Conservation (phyloP, 2,329 filamentous ascomycete species). For the Xylaria digitata region DNA sequence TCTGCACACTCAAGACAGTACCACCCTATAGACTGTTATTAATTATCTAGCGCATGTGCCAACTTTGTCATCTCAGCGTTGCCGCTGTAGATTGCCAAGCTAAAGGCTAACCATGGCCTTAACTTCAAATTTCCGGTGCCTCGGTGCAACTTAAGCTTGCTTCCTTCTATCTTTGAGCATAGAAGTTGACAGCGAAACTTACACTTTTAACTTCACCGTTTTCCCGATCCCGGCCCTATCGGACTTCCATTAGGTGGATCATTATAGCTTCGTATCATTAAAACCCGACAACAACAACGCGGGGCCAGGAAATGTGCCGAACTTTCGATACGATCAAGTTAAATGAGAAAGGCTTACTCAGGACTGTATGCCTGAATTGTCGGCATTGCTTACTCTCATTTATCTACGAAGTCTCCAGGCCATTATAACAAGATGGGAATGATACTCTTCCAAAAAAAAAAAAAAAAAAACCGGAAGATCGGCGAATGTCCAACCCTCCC, state of each 20-base stretch:
- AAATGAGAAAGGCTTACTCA: no score
- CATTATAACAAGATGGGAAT: not conserved
- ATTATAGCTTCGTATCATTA: not conserved
- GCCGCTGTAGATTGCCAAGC: not conserved
- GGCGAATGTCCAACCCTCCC: not conserved
- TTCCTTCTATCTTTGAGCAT: not conserved
- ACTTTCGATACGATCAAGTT: not conserved
- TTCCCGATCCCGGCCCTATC: not conserved
- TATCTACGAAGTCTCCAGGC: not conserved
- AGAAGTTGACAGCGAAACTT: not conserved
- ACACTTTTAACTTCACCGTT: not conserved
- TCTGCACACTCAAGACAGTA: not conserved
- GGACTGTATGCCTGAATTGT: no score
- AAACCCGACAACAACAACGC: not conserved
- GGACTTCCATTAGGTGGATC: no score
- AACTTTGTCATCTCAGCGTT: not conserved
- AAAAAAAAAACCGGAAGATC: not conserved
- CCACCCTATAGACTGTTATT: not conserved
- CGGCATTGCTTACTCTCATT: not conserved
- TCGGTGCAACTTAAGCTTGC: not conserved
- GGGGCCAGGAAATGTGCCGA: not conserved
- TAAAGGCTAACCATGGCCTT: not conserved
- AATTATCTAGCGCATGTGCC: not conserved
- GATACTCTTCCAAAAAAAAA: not conserved
- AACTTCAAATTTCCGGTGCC: not conserved